Conservation (phyloP, 2,329 filamentous ascomycete genomes). For the Diaporthe velutina region DNA sequence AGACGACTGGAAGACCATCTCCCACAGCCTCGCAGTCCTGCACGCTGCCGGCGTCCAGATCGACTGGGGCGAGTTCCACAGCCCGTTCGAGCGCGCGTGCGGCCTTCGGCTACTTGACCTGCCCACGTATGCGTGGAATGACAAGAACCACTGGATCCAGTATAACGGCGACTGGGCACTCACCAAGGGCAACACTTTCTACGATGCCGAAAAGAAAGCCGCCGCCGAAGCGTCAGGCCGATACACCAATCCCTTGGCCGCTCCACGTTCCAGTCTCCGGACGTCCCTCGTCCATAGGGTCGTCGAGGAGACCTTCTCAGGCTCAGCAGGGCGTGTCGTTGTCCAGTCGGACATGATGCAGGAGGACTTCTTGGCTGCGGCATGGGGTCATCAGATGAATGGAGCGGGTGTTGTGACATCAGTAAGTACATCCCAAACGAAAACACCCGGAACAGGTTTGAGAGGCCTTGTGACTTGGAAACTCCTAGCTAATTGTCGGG, state of each 20-base stretch:
- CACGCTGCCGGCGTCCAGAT: not conserved
- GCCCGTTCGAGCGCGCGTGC: not conserved
- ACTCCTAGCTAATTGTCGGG: no score
- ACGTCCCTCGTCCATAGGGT: constrained; percentile 5
- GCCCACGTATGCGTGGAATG: constrained; percentile 14
- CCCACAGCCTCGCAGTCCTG: not conserved
- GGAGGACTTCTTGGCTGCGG: not conserved
- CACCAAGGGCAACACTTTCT: constrained; percentile 49
- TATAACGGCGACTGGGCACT: constrained; percentile 8
- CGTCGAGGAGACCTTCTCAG: not conserved
- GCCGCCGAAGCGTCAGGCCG: no score
- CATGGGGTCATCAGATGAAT: constrained; percentile 5
- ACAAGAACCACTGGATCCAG: constrained; percentile 21
- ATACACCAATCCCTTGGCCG: not conserved
- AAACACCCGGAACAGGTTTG: no score
- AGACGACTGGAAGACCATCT: not conserved
- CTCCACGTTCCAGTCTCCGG: not conserved
- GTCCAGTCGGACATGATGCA: not conserved
- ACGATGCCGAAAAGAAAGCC: constrained; percentile 34
- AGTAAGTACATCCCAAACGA: not conserved
- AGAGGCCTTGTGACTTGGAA: no score
- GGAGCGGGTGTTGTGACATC: not conserved
- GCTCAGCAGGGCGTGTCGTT: not conserved
- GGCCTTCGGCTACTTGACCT: not conserved
- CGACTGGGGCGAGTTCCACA: constrained; percentile 16